Evolutionary conservation across 2,329 filamentous ascomycete species (phyloP).

Genomic region (Alternaria triticina): DNA sequence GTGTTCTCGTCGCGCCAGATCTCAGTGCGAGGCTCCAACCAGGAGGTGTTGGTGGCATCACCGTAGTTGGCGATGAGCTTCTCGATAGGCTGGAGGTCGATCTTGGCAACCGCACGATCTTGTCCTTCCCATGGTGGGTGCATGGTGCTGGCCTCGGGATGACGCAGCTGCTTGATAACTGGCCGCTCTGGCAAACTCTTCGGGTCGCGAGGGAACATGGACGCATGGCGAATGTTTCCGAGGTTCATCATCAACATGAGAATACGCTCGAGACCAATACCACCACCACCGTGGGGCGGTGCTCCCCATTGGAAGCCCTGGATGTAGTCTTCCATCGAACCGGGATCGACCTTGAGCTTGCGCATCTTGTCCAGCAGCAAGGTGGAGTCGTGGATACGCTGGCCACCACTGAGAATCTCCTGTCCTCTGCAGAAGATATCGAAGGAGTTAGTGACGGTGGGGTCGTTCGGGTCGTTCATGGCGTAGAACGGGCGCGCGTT

Average conservation of each 20-base stretch:
- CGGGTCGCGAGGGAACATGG: conserved; percentile 86
- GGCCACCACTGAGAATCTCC: conserved; percentile 89
- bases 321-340: conserved; percentile 89
- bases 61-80: conserved; percentile 95
- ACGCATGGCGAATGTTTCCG: conserved; percentile 87
- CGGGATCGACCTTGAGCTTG: conserved; percentile 74
- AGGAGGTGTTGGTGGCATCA: conserved; percentile 91
- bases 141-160: conserved; percentile 85
- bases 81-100: conserved; percentile 74
- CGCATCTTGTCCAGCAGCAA: conserved; percentile 81
- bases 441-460: conserved; percentile 84
- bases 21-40: conserved; percentile 86
- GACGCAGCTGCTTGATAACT: conserved; percentile 70
- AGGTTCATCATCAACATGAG: conserved; percentile 85
- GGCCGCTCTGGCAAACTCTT: conserved; percentile 78
- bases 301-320: conserved; percentile 87
- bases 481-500: conserved; percentile 90
- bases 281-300: conserved; percentile 87
- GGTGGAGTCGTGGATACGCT: conserved; percentile 84
- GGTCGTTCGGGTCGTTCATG: conserved; percentile 78
- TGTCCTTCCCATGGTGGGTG: conserved; percentile 67
- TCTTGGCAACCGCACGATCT: conserved; percentile 55
- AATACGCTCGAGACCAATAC: conserved; percentile 87
- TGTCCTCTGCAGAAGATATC: conserved; percentile 94
- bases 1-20: conserved; percentile 82